A percentile compares a stretch with the other conserved stretches of the same genome.
phyloP scores from a whole-genome alignment of 73 alveolate species.

The Paramecium pentaurelia region DNA sequence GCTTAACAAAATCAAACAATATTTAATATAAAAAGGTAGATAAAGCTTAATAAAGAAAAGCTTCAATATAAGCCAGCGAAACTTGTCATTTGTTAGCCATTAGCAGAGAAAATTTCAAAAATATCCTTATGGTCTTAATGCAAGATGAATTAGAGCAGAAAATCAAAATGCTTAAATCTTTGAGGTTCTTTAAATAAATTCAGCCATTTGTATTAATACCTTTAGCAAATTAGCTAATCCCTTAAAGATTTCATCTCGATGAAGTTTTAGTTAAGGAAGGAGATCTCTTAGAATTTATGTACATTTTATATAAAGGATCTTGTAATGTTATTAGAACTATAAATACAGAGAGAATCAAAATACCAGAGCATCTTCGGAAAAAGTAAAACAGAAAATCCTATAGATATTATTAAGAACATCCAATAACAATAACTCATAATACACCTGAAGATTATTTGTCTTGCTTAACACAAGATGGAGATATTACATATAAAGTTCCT shows the following conservation, averaged over 20 bases:
- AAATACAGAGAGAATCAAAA: background rate
- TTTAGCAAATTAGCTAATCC: conserved; percentile 6
- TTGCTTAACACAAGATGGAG: background rate
- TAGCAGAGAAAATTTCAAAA: conserved; percentile 44
- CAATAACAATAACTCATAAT: background rate
- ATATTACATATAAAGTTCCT: background rate
- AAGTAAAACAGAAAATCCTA: background rate
- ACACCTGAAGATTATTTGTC: background rate
- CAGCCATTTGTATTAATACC: conserved; percentile 14
- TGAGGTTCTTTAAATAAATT: background rate
- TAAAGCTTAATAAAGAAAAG: background rate
- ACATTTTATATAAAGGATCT: conserved; percentile 35
- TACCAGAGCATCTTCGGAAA: background rate
- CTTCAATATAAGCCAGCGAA: conserved; percentile 23
- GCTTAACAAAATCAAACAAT: background rate
- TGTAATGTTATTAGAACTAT: conserved; percentile 31
- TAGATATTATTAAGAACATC: background rate
- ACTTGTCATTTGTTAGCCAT: conserved; percentile 29
- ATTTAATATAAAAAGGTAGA: conserved; percentile 1
- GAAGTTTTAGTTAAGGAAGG: conserved; percentile 32
- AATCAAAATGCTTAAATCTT: conserved; percentile 17
- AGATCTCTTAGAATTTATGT: background rate
- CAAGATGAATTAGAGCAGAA: conserved; percentile 27
- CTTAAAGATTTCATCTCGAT: conserved; percentile 17
- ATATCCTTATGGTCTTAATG: conserved; percentile 37